phyloP scores from a whole-genome alignment of 1,284 basidiomycete genomes.

The Ganoderma lingzhi region DNA sequence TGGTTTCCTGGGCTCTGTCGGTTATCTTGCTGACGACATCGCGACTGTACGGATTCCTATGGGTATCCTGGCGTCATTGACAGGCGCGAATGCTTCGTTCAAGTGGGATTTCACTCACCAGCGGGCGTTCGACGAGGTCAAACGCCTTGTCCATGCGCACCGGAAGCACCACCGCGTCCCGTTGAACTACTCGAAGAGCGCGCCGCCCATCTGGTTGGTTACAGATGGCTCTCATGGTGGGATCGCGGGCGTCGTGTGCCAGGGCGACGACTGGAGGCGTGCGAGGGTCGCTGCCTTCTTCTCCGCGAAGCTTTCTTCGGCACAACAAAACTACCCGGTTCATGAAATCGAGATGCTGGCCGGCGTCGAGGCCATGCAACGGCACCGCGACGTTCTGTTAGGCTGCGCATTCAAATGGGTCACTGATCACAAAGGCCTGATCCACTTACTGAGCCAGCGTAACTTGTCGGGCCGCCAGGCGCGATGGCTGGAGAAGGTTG shows the following conservation, averaged over 20 bases:
- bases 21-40: no score
- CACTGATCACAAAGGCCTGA: slow-evolving; percentile 39
- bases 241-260: slow-evolving; percentile 23
- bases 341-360: no score
- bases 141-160: slow-evolving; percentile 28
- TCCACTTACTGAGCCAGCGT: slow-evolving; percentile 33
- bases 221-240: slow-evolving; percentile 25
- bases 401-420: slow-evolving; percentile 32
- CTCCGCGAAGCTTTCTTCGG: slow-evolving; percentile 40
- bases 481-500: no score
- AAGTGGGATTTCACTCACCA: slow-evolving; percentile 36
- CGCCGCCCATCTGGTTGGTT: slow-evolving; percentile 27
- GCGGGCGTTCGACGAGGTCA: slow-evolving; percentile 38
- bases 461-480: no score
- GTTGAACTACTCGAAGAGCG: slow-evolving; percentile 30
- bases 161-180: slow-evolving; percentile 29
- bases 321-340: slow-evolving; percentile 34
- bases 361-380: slow-evolving; percentile 39
- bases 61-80: slow-evolving; percentile 27
- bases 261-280: slow-evolving; percentile 33
- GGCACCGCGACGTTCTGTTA: slow-evolving; percentile 34
- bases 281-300: slow-evolving; percentile 35
- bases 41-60: slow-evolving; percentile 31
- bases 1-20: no score
- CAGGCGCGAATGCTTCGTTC: slow-evolving; percentile 19